phyloP scores from a whole-genome alignment of 2,329 filamentous ascomycete species.

The Lachnellula subtilissima region DNA sequence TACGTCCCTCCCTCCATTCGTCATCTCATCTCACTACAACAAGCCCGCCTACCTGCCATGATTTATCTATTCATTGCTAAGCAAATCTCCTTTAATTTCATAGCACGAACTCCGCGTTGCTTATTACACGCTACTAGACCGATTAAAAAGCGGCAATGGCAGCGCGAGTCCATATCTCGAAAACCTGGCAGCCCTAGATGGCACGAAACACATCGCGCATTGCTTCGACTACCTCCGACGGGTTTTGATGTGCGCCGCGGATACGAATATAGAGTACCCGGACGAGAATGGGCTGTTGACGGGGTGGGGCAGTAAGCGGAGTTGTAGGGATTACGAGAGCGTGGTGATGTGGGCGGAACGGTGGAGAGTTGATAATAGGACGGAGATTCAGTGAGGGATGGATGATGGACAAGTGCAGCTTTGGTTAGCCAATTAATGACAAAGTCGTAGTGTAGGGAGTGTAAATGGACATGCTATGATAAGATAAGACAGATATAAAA shows the following conservation, averaged over 20 bases:
- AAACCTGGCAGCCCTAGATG: neutral
- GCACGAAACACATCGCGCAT: neutral
- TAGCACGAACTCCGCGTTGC: slow-evolving; percentile 1
- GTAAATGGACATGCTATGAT: no score
- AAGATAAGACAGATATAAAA: no score
- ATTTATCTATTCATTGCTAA: no score
- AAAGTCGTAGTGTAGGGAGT: no score
- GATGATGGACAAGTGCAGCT: no score
- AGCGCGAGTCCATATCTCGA: neutral
- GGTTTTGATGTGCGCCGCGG: neutral
- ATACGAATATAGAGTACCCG: neutral
- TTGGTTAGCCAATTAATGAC: no score
- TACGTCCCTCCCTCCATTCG: neutral
- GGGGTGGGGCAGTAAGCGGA: neutral
- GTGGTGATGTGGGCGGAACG: neutral
- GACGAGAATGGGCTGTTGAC: neutral
- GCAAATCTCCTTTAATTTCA: neutral
- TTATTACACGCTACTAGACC: neutral
- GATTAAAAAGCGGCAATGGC: neutral
- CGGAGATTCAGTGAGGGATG: neutral
- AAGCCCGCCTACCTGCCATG: no score
- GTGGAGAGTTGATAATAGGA: neutral
- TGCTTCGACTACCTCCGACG: neutral
- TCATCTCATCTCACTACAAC: no score
- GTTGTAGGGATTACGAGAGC: neutral